phyloP scores from a whole-genome alignment of 495 filamentous ascomycete species.

The Aspergillus funiculosus region DNA sequence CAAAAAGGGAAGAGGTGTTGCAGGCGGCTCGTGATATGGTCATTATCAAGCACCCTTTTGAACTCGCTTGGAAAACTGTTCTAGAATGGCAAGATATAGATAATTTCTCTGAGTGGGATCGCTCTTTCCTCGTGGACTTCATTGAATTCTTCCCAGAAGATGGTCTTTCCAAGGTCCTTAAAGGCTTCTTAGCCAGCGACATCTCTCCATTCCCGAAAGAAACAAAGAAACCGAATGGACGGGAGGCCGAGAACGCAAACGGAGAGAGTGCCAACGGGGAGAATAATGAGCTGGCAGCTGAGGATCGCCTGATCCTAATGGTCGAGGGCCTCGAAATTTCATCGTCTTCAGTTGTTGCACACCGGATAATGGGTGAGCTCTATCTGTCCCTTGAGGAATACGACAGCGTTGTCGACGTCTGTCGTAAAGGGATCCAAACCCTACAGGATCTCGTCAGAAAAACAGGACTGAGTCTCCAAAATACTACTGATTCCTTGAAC shows the following conservation, averaged over 20 bases:
- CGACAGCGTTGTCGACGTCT: slow-evolving; percentile 72
- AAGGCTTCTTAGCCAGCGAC: slow-evolving; percentile 74
- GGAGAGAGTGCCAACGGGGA: slow-evolving; percentile 26
- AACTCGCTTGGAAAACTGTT: slow-evolving; percentile 82
- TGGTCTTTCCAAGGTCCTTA: slow-evolving; percentile 73
- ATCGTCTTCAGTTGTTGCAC: slow-evolving; percentile 70
- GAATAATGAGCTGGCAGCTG: slow-evolving; percentile 50
- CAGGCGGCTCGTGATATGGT: slow-evolving; percentile 84
- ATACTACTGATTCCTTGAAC: slow-evolving; percentile 66
- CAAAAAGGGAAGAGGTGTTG: slow-evolving; percentile 62
- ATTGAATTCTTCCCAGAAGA: slow-evolving; percentile 77
- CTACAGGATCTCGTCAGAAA: slow-evolving; percentile 53
- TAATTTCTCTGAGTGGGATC: slow-evolving; percentile 64
- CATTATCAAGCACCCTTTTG: slow-evolving; percentile 88
- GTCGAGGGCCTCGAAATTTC: slow-evolving; percentile 69
- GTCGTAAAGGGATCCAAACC: slow-evolving; percentile 62
- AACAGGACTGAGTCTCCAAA: slow-evolving; percentile 59
- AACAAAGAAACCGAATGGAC: slow-evolving; percentile 22
- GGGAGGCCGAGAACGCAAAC: slow-evolving; percentile 24
- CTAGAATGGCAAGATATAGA: slow-evolving; percentile 85
- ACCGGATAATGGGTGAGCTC: slow-evolving; percentile 78
- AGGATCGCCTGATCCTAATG: slow-evolving; percentile 76
- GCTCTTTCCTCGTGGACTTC: slow-evolving; percentile 68
- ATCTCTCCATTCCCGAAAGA: slow-evolving; percentile 70
- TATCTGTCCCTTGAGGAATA: slow-evolving; percentile 83